phyloP scores from a whole-genome alignment of 2,329 filamentous ascomycete genomes.

The Curvularia sp. region DNA sequence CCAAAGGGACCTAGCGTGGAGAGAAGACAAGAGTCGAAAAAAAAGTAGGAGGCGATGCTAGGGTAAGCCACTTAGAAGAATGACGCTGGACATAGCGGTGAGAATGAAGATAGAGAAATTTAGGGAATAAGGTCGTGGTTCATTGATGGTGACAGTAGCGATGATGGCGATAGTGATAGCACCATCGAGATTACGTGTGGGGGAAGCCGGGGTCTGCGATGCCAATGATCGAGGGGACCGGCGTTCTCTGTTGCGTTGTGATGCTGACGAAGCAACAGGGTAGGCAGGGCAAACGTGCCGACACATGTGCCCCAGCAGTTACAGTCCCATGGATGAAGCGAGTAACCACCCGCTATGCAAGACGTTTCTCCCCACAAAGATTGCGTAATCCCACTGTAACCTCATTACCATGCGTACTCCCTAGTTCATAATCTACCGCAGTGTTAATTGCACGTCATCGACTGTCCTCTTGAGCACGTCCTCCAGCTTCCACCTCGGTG shows the following conservation, averaged over 20 bases:
- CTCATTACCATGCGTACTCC: not conserved
- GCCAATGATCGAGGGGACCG: not conserved
- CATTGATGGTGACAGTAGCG: not conserved
- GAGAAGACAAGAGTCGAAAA: not conserved
- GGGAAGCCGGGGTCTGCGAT: not conserved
- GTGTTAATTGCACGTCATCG: slow-evolving; percentile 74
- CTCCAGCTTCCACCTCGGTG: slow-evolving; percentile 80
- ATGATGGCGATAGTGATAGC: not conserved
- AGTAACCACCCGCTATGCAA: not conserved
- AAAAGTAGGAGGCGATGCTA: not conserved
- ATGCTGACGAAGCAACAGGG: not conserved
- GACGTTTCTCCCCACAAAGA: not conserved
- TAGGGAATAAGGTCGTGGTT: not conserved
- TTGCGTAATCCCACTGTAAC: not conserved
- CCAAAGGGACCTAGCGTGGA: not conserved
- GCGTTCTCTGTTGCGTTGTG: not conserved
- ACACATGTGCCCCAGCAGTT: not conserved
- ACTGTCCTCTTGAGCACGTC: slow-evolving; percentile 77
- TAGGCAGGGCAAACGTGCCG: not conserved
- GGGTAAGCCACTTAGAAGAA: not conserved
- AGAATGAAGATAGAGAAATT: not conserved
- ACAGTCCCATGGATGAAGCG: not conserved
- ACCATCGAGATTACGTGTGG: not conserved
- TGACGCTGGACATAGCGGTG: not conserved
- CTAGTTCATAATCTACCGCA: slow-evolving; percentile 62